Conservation (phyloP, 1,284 basidiomycete species). For the Malassezia caprae region DNA sequence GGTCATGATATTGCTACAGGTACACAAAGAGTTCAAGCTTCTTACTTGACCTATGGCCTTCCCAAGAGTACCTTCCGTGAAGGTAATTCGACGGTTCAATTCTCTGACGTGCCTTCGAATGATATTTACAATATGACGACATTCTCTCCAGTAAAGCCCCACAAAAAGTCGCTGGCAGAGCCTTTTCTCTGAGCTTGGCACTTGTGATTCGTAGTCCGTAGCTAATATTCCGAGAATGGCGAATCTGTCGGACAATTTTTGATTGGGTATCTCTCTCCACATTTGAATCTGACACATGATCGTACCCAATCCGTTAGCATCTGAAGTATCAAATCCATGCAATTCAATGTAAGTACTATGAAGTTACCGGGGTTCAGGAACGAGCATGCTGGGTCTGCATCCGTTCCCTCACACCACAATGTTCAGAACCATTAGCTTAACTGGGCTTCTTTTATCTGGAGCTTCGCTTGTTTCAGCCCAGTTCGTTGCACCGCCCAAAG, state of each 20-base stretch:
- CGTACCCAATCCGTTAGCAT: not conserved
- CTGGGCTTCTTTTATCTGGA: not conserved
- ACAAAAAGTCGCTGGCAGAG: not conserved
- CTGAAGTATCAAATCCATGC: not conserved
- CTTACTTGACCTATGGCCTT: conserved; percentile 16
- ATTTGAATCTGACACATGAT: not conserved
- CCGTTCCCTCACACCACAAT: not conserved
- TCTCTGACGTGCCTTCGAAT: conserved; percentile 10
- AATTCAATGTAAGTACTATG: not conserved
- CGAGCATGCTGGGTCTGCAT: not conserved
- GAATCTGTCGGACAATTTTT: too few relatives aligned
- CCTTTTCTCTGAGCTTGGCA: too few relatives aligned
- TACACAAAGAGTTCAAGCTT: not conserved
- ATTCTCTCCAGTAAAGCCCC: not conserved
- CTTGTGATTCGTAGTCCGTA: not conserved
- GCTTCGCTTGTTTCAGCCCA: not conserved
- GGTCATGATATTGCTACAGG: conserved; percentile 25
- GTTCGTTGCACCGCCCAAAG: conserved; percentile 17
- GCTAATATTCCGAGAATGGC: too few relatives aligned
- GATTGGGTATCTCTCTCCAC: not conserved
- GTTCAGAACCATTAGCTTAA: not conserved
- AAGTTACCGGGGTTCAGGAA: not conserved
- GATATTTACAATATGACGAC: conserved; percentile 24
- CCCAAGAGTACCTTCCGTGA: conserved; percentile 19
- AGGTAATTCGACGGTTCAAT: conserved; percentile 24